Percentiles rank a stretch among this genome's conserved stretches.
Conservation (phyloP, 805 yeast species). For the Cyberlindnera subsufficiens region DNA sequence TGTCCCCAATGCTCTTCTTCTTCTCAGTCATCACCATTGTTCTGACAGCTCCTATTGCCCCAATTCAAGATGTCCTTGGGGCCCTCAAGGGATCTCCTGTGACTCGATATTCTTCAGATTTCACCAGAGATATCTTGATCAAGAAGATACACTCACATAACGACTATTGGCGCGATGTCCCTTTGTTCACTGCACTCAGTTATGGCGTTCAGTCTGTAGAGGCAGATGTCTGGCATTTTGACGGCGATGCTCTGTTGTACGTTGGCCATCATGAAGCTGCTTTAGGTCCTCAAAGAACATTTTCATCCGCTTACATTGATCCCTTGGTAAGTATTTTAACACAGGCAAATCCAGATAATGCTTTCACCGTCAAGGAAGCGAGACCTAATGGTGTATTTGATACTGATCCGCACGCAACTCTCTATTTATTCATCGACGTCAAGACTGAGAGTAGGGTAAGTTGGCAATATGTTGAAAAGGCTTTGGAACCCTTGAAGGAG, state of each 20-base stretch:
- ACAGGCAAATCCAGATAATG: conserved; percentile 35
- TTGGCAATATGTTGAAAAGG: conserved; percentile 41
- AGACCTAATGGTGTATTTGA: conserved; percentile 36
- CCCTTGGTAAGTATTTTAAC: conserved; percentile 46
- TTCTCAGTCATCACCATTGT: conserved; percentile 4
- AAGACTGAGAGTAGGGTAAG: conserved; percentile 46
- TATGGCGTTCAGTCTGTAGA: conserved; percentile 57
- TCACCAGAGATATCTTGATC: conserved; percentile 21
- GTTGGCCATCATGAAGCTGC: conserved; percentile 61
- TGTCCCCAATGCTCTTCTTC: not conserved
- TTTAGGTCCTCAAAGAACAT: conserved; percentile 40
- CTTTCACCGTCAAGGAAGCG: conserved; percentile 10
- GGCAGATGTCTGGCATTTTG: conserved; percentile 55
- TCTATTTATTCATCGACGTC: conserved; percentile 61
- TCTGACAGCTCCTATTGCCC: conserved; percentile 1
- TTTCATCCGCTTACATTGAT: conserved; percentile 48
- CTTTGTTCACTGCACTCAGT: conserved; percentile 50
- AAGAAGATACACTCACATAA: conserved; percentile 60
- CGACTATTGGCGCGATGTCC: conserved; percentile 63
- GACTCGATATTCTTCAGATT: conserved; percentile 17
- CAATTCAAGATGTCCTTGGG: conserved; percentile 16
- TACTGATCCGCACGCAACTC: conserved; percentile 41
- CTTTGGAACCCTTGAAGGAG: conserved; percentile 46
- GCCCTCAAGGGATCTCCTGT: conserved; percentile 10
- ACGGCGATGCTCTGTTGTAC: conserved; percentile 34